Percentiles rank a stretch among this genome's conserved stretches.
Conservation (phyloP, 441 rosid genomes). For the Syzygium malaccense region DNA sequence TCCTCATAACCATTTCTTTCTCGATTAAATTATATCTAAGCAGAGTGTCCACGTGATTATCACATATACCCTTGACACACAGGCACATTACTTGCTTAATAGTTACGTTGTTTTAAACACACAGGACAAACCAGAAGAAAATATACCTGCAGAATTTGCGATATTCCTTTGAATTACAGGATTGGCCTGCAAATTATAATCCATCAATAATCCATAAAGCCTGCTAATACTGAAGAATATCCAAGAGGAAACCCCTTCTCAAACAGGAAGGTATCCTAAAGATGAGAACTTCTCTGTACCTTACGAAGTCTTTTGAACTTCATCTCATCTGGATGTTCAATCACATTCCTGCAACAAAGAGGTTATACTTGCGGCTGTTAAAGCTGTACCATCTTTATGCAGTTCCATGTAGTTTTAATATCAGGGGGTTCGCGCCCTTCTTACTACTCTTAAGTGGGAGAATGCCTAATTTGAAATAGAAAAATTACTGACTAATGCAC, state of each 20-base stretch:
- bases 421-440: background rate
- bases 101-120: background rate
- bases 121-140: background rate
- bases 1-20: background rate
- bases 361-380: background rate
- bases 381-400: background rate
- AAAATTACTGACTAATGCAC: background rate
- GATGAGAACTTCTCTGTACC: slow-evolving; percentile 27
- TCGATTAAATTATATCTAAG: background rate
- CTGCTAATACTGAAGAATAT: background rate
- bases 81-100: background rate
- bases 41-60: background rate
- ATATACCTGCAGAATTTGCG: slow-evolving; percentile 50
- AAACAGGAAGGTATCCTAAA: background rate
- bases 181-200: slow-evolving; percentile 59
- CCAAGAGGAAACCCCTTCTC: background rate
- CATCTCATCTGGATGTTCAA: slow-evolving; percentile 66
- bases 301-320: slow-evolving; percentile 76
- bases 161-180: slow-evolving; percentile 61
- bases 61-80: background rate
- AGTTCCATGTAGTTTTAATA: background rate
- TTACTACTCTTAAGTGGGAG: background rate
- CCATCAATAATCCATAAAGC: background rate
- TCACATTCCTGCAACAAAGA: slow-evolving; percentile 53
- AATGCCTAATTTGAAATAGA: background rate